Conservation (phyloP, 805 yeast genomes). For the Yarrowia sp. region DNA sequence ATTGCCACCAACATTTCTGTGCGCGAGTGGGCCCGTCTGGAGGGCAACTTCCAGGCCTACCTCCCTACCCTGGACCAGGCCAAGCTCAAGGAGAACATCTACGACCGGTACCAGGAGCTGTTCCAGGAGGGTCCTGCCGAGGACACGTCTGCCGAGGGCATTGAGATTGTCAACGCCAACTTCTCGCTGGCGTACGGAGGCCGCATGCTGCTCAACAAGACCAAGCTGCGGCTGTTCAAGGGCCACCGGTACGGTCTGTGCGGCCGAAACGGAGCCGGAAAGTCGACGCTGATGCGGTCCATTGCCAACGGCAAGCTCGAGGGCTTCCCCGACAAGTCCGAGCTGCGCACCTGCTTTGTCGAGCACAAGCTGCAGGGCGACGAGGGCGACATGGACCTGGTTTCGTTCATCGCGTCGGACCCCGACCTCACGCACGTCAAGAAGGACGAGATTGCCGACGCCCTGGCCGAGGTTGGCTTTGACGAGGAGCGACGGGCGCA, state of each 20-base stretch:
- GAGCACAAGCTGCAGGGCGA: constrained; percentile 96
- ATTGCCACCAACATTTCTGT: constrained; percentile 39
- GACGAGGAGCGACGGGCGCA: constrained; percentile 86
- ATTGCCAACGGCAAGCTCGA: constrained; percentile 95
- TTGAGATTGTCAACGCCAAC: constrained; percentile 89
- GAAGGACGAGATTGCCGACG: constrained; percentile 67
- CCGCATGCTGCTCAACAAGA: constrained; percentile 92
- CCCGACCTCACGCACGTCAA: constrained; percentile 69
- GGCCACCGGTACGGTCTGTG: constrained; percentile 97
- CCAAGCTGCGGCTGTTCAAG: constrained; percentile 78
- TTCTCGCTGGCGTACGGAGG: constrained; percentile 97
- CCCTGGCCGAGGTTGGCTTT: constrained; percentile 84
- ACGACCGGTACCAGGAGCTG: constrained; percentile 40
- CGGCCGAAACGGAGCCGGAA: constrained; percentile 99
- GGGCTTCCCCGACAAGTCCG: constrained; percentile 90
- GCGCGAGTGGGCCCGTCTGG: constrained; percentile 41
- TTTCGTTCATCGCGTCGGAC: constrained; percentile 82
- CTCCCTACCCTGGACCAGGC: constrained; percentile 43
- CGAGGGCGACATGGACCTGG: constrained; percentile 87
- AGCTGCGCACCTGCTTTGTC: constrained; percentile 89
- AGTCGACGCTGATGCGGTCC: constrained; percentile 94
- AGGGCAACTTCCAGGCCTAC: constrained; percentile 47
- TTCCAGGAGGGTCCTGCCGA: constrained; percentile 47
- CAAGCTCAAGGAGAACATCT: constrained; percentile 39
- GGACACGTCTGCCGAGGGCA: constrained; percentile 71